phyloP scores from a whole-genome alignment of 768 basidiomycete genomes.

The Trametes cubensis region DNA sequence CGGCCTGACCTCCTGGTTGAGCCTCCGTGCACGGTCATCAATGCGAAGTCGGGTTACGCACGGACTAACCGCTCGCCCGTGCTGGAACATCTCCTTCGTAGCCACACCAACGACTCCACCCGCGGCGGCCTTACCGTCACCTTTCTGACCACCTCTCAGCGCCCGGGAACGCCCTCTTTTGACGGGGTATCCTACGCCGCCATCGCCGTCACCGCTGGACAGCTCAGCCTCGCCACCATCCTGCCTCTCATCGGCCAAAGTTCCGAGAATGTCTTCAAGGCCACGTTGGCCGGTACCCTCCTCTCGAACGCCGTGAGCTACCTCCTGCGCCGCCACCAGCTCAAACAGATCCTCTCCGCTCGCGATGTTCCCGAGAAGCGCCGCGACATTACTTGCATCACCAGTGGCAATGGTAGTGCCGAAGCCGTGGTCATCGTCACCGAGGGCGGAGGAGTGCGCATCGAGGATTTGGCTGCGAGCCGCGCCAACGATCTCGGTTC shows the following conservation, averaged over 20 bases:
- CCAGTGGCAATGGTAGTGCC: slow-evolving; percentile 34
- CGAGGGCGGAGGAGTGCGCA: slow-evolving; percentile 28
- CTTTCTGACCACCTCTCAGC: slow-evolving; percentile 20
- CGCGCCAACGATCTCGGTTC: slow-evolving; percentile 12
- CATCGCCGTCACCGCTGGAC: slow-evolving; percentile 24
- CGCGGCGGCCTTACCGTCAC: slow-evolving; percentile 23
- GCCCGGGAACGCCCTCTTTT: slow-evolving; percentile 21
- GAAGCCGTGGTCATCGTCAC: slow-evolving; percentile 35
- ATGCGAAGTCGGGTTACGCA: slow-evolving; percentile 28
- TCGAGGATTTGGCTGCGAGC: slow-evolving; percentile 35
- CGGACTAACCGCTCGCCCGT: slow-evolving; percentile 31
- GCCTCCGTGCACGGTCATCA: slow-evolving; percentile 27
- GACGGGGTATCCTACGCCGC: slow-evolving; percentile 33
- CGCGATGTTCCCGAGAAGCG: slow-evolving; percentile 17
- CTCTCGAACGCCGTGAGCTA: slow-evolving; percentile 26
- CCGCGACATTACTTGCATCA: slow-evolving; percentile 33
- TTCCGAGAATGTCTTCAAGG: slow-evolving; percentile 28
- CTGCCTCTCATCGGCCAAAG: slow-evolving; percentile 26
- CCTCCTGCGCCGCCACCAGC: slow-evolving; percentile 32
- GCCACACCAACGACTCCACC: slow-evolving; percentile 20
- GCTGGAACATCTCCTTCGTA: slow-evolving; percentile 33
- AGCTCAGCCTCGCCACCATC: slow-evolving; percentile 29
- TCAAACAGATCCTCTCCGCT: slow-evolving; percentile 30
- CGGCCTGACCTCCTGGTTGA: slow-evolving; percentile 30
- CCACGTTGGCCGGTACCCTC: slow-evolving; percentile 31